A percentile compares a stretch with the other conserved stretches of the same genome.
These are phyloP conservation scores for Globisporangium megalacanthum DNA, from an alignment of 352 stramenopile genomes.

Conservation along the genomic window DNA sequence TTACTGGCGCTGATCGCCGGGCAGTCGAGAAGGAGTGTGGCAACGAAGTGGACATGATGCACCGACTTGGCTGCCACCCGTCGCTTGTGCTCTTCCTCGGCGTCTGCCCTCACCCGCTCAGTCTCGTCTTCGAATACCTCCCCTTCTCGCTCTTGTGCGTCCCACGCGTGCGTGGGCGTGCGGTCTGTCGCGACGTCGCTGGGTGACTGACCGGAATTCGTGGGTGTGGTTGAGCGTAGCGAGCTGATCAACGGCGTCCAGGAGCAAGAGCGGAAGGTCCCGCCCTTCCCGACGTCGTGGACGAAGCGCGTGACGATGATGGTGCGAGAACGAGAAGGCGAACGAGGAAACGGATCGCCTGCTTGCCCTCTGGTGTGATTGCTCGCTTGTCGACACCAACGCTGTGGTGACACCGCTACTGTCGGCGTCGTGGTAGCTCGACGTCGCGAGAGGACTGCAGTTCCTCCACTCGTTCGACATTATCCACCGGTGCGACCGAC, in stretches of 20 bases:
- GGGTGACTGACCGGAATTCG: not conserved
- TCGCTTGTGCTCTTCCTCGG: constrained; percentile 69
- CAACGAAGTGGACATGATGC: constrained; percentile 77
- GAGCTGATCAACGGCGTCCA: constrained; percentile 70
- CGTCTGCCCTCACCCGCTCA: constrained; percentile 48
- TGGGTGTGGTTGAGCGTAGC: constrained; percentile 15
- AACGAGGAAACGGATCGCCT: not conserved
- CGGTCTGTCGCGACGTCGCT: not conserved
- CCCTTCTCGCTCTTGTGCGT: constrained; percentile 75
- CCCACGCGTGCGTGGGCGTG: not conserved
- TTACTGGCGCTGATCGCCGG: constrained; percentile 36
- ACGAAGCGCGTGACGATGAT: constrained; percentile 79
- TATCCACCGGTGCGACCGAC: constrained; percentile 47
- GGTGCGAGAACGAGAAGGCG: constrained; percentile 16
- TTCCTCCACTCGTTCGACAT: constrained; percentile 82
- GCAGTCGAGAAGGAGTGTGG: constrained; percentile 63
- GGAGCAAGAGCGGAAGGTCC: constrained; percentile 48
- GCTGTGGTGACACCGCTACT: not conserved
- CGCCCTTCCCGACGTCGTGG: constrained; percentile 62
- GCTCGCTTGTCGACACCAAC: not conserved
- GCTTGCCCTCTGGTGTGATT: not conserved
- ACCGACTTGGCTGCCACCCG: constrained; percentile 51
- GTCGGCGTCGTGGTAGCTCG: constrained; percentile 23
- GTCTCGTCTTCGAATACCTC: constrained; percentile 72
- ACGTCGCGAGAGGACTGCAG: constrained; percentile 61